A percentile compares a stretch with the other conserved stretches of the same genome.
Evolutionary conservation across 352 stramenopile genomes (phyloP).

Genomic region (Blastocystis hominis): DNA sequence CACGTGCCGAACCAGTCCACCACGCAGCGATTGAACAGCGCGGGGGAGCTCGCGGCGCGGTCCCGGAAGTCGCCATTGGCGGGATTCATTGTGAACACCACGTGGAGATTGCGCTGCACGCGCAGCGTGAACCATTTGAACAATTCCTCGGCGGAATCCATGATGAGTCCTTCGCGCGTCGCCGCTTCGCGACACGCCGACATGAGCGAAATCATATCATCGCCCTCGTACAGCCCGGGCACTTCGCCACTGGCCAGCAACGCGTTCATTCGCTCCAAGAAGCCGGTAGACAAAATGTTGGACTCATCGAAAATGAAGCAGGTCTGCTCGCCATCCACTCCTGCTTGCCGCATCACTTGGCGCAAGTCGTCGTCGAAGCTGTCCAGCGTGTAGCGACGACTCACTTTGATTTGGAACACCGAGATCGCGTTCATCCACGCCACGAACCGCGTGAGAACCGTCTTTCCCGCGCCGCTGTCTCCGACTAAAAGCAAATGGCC

Average conservation of each 20-base stretch:
- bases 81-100: constrained; percentile 99
- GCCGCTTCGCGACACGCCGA: constrained; percentile 79
- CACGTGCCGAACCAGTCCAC: constrained; percentile 98
- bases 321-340: constrained; percentile 93
- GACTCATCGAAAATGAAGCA: constrained; percentile 99
- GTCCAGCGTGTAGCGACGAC: constrained; percentile 91
- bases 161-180: constrained; percentile 55
- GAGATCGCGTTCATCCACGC: constrained; percentile 99
- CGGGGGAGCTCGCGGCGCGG: constrained; percentile 93
- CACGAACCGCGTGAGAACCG: constrained; percentile 95
- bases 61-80: constrained; percentile 86
- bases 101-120: constrained; percentile 96
- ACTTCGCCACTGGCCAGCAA: constrained; percentile 96
- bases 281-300: constrained; percentile 91
- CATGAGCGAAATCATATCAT: constrained; percentile 94
- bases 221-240: constrained; percentile 96
- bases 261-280: constrained; percentile 99
- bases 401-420: constrained; percentile 98
- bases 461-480: constrained; percentile 95
- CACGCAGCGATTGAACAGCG: constrained; percentile 90
- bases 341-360: constrained; percentile 87
- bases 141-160: constrained; percentile 71
- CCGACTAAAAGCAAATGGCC: constrained; percentile 94
- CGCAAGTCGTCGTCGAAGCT: constrained; percentile 99
- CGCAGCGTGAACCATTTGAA: constrained; percentile 90